A percentile compares a stretch with the other conserved stretches of the same genome.
Evolutionary conservation across 2,329 filamentous ascomycete species (phyloP).

Genomic region (Neocatenulostroma microsporum): DNA sequence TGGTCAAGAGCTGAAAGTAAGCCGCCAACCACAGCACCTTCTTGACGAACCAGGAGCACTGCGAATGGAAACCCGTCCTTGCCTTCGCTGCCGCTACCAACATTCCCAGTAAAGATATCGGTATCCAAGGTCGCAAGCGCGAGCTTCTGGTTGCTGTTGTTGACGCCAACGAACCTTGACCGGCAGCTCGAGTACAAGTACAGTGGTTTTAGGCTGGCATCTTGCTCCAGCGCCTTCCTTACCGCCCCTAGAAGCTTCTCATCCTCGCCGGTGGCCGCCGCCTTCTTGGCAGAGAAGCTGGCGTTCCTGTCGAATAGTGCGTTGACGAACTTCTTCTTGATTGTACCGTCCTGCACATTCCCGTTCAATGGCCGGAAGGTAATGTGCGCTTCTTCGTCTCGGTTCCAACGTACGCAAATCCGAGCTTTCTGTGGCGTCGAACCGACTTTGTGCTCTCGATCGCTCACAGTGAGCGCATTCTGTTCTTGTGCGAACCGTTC

Average conservation of each 20-base stretch:
- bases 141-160: conserved; percentile 36
- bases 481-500: conserved; percentile 40
- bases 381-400: conserved; percentile 23
- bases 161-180: conserved; percentile 42
- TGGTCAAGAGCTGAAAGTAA: conserved; percentile 39
- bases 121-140: conserved; percentile 44
- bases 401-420: conserved; percentile 23
- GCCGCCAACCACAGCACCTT: conserved; percentile 34
- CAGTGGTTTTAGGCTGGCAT: conserved; percentile 40
- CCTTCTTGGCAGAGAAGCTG: conserved; percentile 18
- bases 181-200: conserved; percentile 40
- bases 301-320: conserved; percentile 31
- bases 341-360: conserved; percentile 24
- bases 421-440: conserved; percentile 24
- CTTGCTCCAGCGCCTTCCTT: conserved; percentile 37
- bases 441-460: conserved; percentile 26
- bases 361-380: conserved; percentile 15
- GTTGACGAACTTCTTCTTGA: conserved; percentile 37
- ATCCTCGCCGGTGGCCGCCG: conserved; percentile 14
- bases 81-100: conserved; percentile 7
- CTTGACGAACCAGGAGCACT: conserved; percentile 44
- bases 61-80: conserved; percentile 42
- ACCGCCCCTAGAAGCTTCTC: conserved; percentile 23
- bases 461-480: conserved; percentile 38
- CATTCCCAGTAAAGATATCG: conserved; percentile 35